These are phyloP conservation scores for Lolium rigidum DNA, from an alignment of 176 grass and related monocot genomes.

Conservation along the genomic window DNA sequence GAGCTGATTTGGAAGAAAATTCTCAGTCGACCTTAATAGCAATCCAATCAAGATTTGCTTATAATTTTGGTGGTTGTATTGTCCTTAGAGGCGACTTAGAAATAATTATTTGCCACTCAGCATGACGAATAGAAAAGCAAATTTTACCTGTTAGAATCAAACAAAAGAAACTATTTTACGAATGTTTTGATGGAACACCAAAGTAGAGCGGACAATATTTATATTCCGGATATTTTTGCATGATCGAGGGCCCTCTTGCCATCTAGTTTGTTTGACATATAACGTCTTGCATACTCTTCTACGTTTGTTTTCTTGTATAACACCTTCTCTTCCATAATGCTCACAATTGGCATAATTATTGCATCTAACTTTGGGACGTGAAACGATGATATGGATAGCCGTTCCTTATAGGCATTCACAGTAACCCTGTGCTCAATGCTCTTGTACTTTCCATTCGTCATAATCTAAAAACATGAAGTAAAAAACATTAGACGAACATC, in stretches of 20 bases:
- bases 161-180: no score
- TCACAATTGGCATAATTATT: not conserved
- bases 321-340: not conserved
- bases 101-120: no score
- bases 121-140: no score
- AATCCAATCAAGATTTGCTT: no score
- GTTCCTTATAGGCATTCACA: slow-evolving; percentile 43
- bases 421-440: slow-evolving; percentile 62
- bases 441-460: slow-evolving; percentile 55
- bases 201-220: not conserved
- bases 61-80: no score
- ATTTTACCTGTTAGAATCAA: no score
- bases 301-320: not conserved
- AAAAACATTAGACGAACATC: not conserved
- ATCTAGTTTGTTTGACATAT: slow-evolving; percentile 36
- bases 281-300: not conserved
- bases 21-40: no score
- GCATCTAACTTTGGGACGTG: slow-evolving; percentile 26
- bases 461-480: slow-evolving; percentile 34
- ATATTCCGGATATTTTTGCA: slow-evolving; percentile 2
- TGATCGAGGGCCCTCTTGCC: slow-evolving; percentile 33
- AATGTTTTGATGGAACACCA: not conserved
- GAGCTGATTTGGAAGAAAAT: no score
- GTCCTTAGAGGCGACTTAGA: no score
- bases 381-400: slow-evolving; percentile 45